phyloP scores from a whole-genome alignment of 352 stramenopile species.

The Globisporangium canariense region DNA sequence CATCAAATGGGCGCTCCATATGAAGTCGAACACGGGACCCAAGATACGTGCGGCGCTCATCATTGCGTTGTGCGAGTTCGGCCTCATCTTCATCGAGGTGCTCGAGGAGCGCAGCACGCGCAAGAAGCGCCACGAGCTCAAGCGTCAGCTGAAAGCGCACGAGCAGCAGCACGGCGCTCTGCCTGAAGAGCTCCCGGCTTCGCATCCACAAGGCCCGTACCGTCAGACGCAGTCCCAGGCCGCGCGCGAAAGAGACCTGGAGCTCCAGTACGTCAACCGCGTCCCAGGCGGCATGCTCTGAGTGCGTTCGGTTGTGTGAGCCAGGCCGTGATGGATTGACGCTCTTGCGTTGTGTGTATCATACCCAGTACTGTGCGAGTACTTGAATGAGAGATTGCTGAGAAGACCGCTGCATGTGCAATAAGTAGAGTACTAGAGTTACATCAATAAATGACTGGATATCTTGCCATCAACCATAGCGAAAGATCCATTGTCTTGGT shows the following conservation, averaged over 20 bases:
- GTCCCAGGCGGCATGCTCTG: conserved; percentile 39
- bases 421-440: not conserved
- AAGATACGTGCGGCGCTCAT: conserved; percentile 62
- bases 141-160: conserved; percentile 38
- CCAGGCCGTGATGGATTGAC: not conserved
- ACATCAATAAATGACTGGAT: not conserved
- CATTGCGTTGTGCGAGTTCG: conserved; percentile 59
- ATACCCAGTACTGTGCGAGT: conserved; percentile 7
- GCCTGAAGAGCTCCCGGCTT: not conserved
- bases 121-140: conserved; percentile 53
- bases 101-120: conserved; percentile 64
- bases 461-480: not conserved
- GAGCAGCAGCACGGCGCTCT: conserved; percentile 33
- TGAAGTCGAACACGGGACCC: conserved; percentile 54
- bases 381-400: not conserved
- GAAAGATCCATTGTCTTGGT: not conserved
- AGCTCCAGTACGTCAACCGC: conserved; percentile 11
- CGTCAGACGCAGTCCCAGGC: conserved; percentile 21
- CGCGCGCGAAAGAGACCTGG: conserved; percentile 22
- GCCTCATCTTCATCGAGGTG: conserved; percentile 67
- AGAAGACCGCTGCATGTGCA: not conserved
- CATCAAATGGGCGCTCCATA: conserved; percentile 53
- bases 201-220: conserved; percentile 11
- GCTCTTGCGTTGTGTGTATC: not conserved
- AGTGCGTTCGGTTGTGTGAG: not conserved